These are phyloP conservation scores for Yamadazyma mexicana DNA, from an alignment of 1,139 yeast genomes.

Conservation along the genomic window DNA sequence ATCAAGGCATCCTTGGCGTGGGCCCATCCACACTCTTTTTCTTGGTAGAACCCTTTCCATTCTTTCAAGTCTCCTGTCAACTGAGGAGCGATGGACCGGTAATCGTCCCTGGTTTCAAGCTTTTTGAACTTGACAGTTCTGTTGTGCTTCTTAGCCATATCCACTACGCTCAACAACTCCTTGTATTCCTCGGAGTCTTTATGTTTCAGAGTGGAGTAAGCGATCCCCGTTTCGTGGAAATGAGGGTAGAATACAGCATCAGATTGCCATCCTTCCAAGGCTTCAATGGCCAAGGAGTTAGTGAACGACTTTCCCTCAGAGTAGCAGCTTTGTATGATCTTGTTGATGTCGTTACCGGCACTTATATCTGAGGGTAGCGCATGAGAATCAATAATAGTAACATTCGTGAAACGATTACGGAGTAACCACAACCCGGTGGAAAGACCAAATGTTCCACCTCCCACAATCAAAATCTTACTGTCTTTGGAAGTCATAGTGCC, in stretches of 20 bases:
- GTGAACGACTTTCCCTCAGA: slow-evolving; percentile 2
- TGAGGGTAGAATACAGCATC: slow-evolving; percentile 28
- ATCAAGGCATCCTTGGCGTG: slow-evolving; percentile 8
- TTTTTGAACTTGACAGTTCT: slow-evolving; percentile 7
- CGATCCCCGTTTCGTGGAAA: slow-evolving; percentile 12
- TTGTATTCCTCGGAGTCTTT: slow-evolving; percentile 8
- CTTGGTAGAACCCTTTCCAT: slow-evolving; percentile 10
- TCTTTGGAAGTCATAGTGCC: neutral
- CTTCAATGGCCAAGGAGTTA: slow-evolving; percentile 15
- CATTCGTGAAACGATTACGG: slow-evolving; percentile 14
- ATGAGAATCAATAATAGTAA: slow-evolving; percentile 12
- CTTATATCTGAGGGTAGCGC: slow-evolving; percentile 8
- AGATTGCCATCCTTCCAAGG: slow-evolving; percentile 17
- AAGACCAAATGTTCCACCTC: slow-evolving; percentile 47
- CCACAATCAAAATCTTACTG: slow-evolving; percentile 19
- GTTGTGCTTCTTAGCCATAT: slow-evolving; percentile 1
- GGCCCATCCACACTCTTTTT: slow-evolving; percentile 16
- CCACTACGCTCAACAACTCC: slow-evolving; percentile 2
- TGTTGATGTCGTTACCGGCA: slow-evolving; percentile 12
- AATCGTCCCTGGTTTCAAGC: slow-evolving; percentile 3
- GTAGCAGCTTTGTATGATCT: slow-evolving; percentile 10
- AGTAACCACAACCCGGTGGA: slow-evolving; percentile 37
- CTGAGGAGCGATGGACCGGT: slow-evolving; percentile 5
- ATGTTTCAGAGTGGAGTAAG: slow-evolving; percentile 18
- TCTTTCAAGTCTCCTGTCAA: slow-evolving; percentile 4